Percentiles rank a stretch among this genome's conserved stretches.
These are phyloP conservation scores for Suillus hirtellus DNA, from an alignment of 768 basidiomycete genomes.

Conservation along the genomic window DNA sequence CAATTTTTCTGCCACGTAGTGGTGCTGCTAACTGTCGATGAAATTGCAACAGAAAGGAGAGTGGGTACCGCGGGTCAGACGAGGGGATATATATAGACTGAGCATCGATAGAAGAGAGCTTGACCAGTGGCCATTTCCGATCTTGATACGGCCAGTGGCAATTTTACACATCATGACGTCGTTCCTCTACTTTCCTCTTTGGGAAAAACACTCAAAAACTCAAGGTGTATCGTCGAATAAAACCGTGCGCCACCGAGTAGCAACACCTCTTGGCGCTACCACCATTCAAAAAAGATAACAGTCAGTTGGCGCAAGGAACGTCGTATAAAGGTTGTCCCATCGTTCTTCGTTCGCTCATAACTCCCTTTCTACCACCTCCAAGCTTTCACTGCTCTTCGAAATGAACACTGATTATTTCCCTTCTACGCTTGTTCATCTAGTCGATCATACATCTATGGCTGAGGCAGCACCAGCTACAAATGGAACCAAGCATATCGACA, in stretches of 20 bases:
- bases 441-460: constrained; percentile 21
- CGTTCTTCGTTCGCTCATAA: neutral
- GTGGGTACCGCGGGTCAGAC: neutral
- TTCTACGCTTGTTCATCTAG: constrained; percentile 24
- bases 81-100: no score
- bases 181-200: constrained; percentile 30
- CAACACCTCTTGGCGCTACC: constrained; percentile 1
- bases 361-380: constrained; percentile 3
- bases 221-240: constrained; percentile 20
- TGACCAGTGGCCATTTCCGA: neutral
- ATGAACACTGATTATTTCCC: constrained; percentile 34
- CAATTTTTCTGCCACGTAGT: no score
- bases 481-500: constrained; percentile 7
- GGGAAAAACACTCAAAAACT: constrained; percentile 18
- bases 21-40: no score
- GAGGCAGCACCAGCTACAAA: constrained; percentile 7
- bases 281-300: constrained; percentile 14
- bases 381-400: constrained; percentile 16
- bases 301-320: neutral
- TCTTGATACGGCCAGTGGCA: neutral
- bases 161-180: constrained; percentile 27
- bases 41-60: neutral
- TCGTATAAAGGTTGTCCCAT: constrained; percentile 14
- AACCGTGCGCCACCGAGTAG: neutral
- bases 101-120: no score